phyloP scores from a whole-genome alignment of 805 yeast species.

The Lachancea nothofagi region DNA sequence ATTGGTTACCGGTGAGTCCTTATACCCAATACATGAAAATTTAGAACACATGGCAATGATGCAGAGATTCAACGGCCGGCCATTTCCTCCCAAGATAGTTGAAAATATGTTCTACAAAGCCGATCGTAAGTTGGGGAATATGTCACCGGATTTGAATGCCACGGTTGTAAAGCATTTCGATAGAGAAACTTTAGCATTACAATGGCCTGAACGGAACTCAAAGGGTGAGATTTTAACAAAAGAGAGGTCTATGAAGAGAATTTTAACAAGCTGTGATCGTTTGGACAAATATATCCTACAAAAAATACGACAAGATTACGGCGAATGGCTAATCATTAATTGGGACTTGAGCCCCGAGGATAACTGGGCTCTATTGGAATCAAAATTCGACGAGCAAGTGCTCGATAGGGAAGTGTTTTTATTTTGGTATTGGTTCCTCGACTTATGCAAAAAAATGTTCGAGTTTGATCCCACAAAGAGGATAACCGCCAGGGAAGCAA shows the following conservation, averaged over 20 bases:
- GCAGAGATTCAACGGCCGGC: constrained; percentile 65
- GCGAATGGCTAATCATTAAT: constrained; percentile 25
- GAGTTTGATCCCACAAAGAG: constrained; percentile 68
- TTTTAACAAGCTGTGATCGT: constrained; percentile 27
- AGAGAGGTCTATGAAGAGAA: constrained; percentile 29
- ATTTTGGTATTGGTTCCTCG: constrained; percentile 81
- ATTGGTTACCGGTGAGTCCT: constrained; percentile 86
- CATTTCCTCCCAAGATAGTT: constrained; percentile 37
- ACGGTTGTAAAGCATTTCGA: constrained; percentile 32
- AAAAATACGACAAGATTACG: constrained; percentile 25
- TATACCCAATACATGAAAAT: constrained; percentile 92
- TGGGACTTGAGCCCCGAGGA: constrained; percentile 29
- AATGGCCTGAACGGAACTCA: constrained; percentile 31
- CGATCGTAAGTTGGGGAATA: constrained; percentile 28
- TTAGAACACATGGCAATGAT: constrained; percentile 92
- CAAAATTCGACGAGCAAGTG: constrained; percentile 16
- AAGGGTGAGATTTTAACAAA: constrained; percentile 27
- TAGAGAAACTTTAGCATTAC: constrained; percentile 16
- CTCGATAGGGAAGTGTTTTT: constrained; percentile 56
- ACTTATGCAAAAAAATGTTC: constrained; percentile 58
- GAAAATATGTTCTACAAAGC: constrained; percentile 32
- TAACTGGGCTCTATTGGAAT: constrained; percentile 27
- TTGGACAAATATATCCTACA: constrained; percentile 29
- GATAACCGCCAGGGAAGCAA: constrained; percentile 69
- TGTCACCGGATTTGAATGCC: constrained; percentile 29